Conservation (phyloP, 164 flowering plant species). For the Kingdonia uniflora region DNA sequence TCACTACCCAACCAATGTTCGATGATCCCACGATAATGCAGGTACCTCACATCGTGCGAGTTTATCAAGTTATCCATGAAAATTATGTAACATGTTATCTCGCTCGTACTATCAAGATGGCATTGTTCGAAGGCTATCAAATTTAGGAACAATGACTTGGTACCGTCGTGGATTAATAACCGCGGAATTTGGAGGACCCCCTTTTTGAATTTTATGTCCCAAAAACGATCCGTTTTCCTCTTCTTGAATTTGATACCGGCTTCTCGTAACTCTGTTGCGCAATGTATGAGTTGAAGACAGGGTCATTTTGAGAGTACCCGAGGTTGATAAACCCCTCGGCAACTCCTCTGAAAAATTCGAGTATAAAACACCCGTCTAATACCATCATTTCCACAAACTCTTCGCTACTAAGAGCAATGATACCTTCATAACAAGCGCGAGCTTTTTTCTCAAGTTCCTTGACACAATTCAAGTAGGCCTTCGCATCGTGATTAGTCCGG, state of each 20-base stretch:
- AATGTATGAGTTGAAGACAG: too few relatives aligned
- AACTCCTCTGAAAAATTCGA: not conserved
- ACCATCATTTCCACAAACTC: not conserved
- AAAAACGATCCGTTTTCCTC: not conserved
- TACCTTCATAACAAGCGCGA: not conserved
- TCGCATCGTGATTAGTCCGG: too few relatives aligned
- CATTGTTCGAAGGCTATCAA: conserved; percentile 4
- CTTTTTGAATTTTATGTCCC: conserved; percentile 2
- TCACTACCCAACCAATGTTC: conserved; percentile 1
- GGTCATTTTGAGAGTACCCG: too few relatives aligned
- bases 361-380: conserved; percentile 1
- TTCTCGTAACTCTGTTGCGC: too few relatives aligned
- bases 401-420: not conserved
- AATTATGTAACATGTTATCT: not conserved
- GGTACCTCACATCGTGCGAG: conserved; percentile 1
- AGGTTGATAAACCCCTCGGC: not conserved
- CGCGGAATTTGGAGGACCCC: conserved; percentile 3
- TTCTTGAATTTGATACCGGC: too few relatives aligned
- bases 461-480: not conserved
- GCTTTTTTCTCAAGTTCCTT: conserved; percentile 1
- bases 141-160: conserved; percentile 1
- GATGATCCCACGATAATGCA: not conserved
- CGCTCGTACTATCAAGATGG: not conserved
- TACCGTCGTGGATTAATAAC: conserved; percentile 1
- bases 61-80: conserved; percentile 3